Base-by-base conservation (phyloP, 1,139 yeast species). In the Scheffersomyces lignicola region DNA sequence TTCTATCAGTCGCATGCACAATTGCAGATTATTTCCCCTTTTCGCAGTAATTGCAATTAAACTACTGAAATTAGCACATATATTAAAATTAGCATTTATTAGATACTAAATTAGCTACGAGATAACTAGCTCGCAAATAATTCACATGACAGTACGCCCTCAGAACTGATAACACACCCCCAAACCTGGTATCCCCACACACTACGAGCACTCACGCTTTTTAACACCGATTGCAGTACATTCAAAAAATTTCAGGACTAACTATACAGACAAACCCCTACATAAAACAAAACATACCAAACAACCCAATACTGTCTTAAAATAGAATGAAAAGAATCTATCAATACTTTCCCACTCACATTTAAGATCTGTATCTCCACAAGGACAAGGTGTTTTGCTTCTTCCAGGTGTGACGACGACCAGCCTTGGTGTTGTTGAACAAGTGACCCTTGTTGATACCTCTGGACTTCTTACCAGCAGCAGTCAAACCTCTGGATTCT, bases 391-490 rank as follows among this genome's bases (percentile, higher is more conserved):
- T 92, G 94, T 92, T 92, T 81, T 92, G 92, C 76, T 83, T 88
- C 88, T 92, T 92, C 98, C 98, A 92, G 78, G 90, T 92, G 88
- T 90, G 95, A 76, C 96, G 87, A 80, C 97, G 90, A 71, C 94
- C 97, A 62, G 96, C 89, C 63, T 77, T 74, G 81, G 97, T 90
- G 83, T 90, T 89, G 96, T 84, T 81, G 96, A 65, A 92, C 73
- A 80, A 79, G 90, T 92, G 98, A 70, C 98, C 98, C 86, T 90
- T 92, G 95, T 89, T 88, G 83, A 92, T 88, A 87, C 98, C 98
- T 83, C 98, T 86, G 77, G 96, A 88, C 76, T 88, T 85, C 94
- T 89, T 92, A 70, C 98, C 98, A 60, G 94, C 83, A 61, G 97
- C 66, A 63, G 98, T 92, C 65, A 92, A 88, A 75, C 97, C 97